phyloP scores from a whole-genome alignment of 208 protist genomes.

The Leishmania guyanensis region DNA sequence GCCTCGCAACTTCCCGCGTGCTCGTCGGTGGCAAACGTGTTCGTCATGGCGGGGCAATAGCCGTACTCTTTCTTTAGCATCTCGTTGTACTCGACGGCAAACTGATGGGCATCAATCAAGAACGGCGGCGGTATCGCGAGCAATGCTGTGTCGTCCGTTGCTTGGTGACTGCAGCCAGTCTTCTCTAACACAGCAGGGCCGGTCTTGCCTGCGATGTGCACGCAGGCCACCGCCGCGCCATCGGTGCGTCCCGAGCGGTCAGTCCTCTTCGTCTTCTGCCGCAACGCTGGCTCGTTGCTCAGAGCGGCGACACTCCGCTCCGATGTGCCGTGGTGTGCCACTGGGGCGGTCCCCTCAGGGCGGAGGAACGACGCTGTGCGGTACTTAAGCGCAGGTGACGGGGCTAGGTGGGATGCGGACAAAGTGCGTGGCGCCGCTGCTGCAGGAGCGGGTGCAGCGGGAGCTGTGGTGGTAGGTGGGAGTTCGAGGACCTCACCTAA shows the following conservation, averaged over 20 bases:
- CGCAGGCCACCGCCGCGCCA: not conserved
- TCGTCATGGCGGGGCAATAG: conserved; percentile 55
- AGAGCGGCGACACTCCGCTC: conserved; percentile 9
- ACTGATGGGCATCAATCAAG: conserved; percentile 78
- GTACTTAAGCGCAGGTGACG: conserved; percentile 1
- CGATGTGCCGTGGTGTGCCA: conserved; percentile 13
- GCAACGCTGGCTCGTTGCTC: conserved; percentile 5
- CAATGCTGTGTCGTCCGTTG: not conserved
- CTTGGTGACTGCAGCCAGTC: not conserved
- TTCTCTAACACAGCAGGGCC: not conserved
- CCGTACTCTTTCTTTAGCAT: conserved; percentile 74
- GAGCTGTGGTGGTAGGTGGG: conserved; percentile 3
- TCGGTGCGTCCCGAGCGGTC: not conserved
- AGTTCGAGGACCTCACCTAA: conserved; percentile 67
- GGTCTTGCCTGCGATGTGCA: conserved; percentile 7
- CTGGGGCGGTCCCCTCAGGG: conserved; percentile 3
- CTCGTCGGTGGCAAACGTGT: conserved; percentile 29
- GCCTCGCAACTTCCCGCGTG: not conserved
- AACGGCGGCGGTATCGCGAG: conserved; percentile 28
- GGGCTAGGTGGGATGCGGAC: not conserved
- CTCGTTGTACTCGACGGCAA: conserved; percentile 77
- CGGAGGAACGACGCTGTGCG: not conserved
- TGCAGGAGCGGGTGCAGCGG: not conserved
- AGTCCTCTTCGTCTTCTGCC: conserved; percentile 5
- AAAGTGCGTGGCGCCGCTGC: not conserved